phyloP scores from a whole-genome alignment of 2,329 filamentous ascomycete genomes.

The Aspergillus fischeri region DNA sequence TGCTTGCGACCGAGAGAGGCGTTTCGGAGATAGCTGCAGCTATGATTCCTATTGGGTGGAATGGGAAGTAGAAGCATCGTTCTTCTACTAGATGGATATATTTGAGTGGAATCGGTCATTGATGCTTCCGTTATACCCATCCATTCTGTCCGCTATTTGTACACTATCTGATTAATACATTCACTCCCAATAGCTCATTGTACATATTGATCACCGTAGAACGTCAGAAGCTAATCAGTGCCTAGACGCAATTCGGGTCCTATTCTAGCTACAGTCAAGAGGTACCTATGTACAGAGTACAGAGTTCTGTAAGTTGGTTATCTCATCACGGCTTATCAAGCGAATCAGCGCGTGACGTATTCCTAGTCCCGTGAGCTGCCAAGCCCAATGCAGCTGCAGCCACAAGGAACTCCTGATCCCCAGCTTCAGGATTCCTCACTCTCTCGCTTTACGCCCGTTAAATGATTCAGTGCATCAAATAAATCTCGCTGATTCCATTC shows the following conservation, averaged over 20 bases:
- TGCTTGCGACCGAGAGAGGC: constrained; percentile 90
- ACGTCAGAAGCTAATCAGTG: not conserved
- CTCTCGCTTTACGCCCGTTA: not conserved
- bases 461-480: not conserved
- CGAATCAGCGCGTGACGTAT: constrained; percentile 7
- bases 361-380: constrained; percentile 35
- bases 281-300: too few relatives aligned
- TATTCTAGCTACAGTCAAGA: not conserved
- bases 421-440: not conserved
- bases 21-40: constrained; percentile 81
- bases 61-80: constrained; percentile 33
- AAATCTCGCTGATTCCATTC: not conserved
- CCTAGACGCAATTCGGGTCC: not conserved
- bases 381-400: constrained; percentile 4
- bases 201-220: not conserved
- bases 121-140: not conserved
- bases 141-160: not conserved
- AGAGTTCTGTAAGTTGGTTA: not conserved
- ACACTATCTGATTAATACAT: not conserved
- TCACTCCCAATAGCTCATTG: not conserved
- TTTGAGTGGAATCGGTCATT: constrained; percentile 6
- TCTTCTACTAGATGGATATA: not conserved
- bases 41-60: constrained; percentile 81
- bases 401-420: not conserved
- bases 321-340: not conserved